Conservation (phyloP, 2,329 filamentous ascomycete species). For the Colletotrichum sp. region DNA sequence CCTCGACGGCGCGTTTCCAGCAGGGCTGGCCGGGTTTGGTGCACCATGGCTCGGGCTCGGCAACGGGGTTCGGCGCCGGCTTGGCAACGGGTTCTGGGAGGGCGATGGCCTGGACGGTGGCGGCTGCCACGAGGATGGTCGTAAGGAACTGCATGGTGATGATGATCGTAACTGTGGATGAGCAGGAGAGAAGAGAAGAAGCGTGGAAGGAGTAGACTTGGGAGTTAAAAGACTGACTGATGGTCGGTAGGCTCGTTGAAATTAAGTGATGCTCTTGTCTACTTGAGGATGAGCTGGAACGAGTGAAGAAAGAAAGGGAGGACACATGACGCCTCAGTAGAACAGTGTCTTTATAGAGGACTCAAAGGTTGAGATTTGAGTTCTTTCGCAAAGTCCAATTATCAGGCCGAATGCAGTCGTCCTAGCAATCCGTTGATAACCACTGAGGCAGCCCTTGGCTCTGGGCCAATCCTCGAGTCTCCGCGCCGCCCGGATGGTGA, state of each 20-base stretch:
- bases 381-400: not conserved
- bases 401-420: not conserved
- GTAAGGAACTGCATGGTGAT: slow-evolving; percentile 34
- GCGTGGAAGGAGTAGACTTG: not conserved
- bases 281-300: not conserved
- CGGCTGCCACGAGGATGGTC: slow-evolving; percentile 25
- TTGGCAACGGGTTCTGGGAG: not conserved
- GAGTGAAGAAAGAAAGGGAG: not conserved
- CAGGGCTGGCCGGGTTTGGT: slow-evolving; percentile 19
- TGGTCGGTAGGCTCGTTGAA: not conserved
- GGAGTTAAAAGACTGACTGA: not conserved
- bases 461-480: not conserved
- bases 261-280: not conserved
- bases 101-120: slow-evolving; percentile 32
- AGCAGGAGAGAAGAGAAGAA: not conserved
- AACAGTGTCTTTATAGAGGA: not conserved
- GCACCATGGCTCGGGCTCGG: slow-evolving; percentile 28
- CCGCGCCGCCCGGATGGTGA: not conserved
- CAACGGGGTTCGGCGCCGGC: slow-evolving; percentile 6
- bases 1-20: slow-evolving; percentile 13
- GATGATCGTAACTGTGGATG: not conserved
- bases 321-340: not conserved
- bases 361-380: accelerated
- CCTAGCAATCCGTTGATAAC: not conserved
- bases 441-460: not conserved